Evolutionary conservation across 257 asterid species (phyloP), one percentile per base, ranked within the genome.

Genomic region (Scutellaria galericulata): DNA sequence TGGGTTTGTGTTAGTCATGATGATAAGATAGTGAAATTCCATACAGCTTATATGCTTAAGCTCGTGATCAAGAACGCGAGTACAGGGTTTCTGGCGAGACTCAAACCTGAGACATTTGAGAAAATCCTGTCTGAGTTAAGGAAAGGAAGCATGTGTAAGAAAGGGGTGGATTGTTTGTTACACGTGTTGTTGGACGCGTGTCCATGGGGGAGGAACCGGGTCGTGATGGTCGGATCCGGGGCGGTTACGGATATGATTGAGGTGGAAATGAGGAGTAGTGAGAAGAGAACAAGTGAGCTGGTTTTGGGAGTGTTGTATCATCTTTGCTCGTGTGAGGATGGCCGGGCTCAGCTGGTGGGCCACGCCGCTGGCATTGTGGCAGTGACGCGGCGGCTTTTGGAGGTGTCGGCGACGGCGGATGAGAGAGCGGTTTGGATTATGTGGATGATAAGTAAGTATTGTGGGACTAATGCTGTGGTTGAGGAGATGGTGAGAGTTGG

Each of bases 351-450:
- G 81, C 75, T 89, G 14, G 65, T 89, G 40, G 58, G 66, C 13
- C 96, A 89, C 69, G 86, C 90, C 0, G 85, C 78, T 0, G 96
- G 93, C 5, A 41, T 87, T 0, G 88, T 88, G 7, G 66, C 80
- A 64, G 82, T 89, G 31, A 71, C 86, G 6, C 41, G 75, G 85
- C 65, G 85, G 84, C 83, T 89, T 2, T 27, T 87, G 52, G 82
- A 74, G 56, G 87, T 85, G 0, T 87, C 93, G 0, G 51, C 81
- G 9, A 7, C 66, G 13, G 81, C 82, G 6, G 88, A 86, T 52
- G 89, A 84, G n/a, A 44, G 80, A 10, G 93, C 84, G 5, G 78
- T 89, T 69, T 0, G 64, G 68, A 84, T 89, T 3, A 47, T 86
- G 0, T 63, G 85, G 60, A 53, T 75, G 77, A 77, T 87, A 6